These are phyloP conservation scores for Caryopteris hybrid DNA, from an alignment of 305 asterid species.

Conservation along the genomic window DNA sequence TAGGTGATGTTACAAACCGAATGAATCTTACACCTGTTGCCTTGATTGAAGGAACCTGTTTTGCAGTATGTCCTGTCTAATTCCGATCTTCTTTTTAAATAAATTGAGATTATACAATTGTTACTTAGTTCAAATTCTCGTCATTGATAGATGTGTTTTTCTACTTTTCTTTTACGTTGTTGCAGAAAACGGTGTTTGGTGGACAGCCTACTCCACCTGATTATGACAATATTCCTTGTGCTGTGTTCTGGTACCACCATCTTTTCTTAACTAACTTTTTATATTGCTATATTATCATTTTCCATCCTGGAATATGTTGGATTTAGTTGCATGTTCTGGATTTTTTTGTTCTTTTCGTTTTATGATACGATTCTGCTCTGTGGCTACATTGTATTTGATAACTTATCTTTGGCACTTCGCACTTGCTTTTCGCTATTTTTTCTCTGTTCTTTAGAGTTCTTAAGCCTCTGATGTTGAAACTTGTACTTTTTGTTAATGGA, in stretches of 20 bases:
- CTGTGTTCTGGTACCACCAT: constrained; percentile 78
- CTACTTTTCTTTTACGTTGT: constrained; percentile 11
- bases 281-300: no score
- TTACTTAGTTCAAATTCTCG: background rate
- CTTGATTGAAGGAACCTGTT: constrained; percentile 91
- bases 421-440: background rate
- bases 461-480: constrained; percentile 12
- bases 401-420: no score
- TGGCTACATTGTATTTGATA: no score
- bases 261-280: background rate
- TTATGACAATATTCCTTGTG: constrained; percentile 66
- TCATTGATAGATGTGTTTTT: background rate
- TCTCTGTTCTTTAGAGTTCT: background rate
- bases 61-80: constrained; percentile 56
- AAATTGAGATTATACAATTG: background rate
- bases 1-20: constrained; percentile 90
- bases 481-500: constrained; percentile 20
- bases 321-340: no score
- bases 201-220: constrained; percentile 72
- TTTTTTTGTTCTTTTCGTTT: no score
- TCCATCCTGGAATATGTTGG: background rate
- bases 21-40: constrained; percentile 99
- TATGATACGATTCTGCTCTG: no score
- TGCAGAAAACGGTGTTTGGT: constrained; percentile 93
- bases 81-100: background rate